Evolutionary conservation across 495 filamentous ascomycete genomes (phyloP).

Genomic region (Cercophora newfieldiana): DNA sequence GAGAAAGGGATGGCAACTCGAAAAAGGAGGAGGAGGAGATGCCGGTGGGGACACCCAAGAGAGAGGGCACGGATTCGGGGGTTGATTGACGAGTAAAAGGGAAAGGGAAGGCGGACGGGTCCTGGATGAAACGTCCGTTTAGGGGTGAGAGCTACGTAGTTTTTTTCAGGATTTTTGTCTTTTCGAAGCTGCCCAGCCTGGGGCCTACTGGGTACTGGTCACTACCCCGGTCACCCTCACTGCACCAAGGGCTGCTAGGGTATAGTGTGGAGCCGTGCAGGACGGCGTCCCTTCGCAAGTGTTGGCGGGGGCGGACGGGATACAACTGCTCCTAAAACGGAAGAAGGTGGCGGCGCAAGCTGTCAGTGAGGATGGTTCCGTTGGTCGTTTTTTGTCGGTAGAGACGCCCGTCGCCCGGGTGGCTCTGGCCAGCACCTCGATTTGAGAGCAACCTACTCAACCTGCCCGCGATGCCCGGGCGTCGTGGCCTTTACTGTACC

Average conservation of each 20-base stretch:
- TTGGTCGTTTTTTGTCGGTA: background rate
- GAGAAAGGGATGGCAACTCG: slow-evolving; percentile 28
- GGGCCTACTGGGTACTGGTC: background rate
- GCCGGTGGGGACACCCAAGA: slow-evolving; percentile 27
- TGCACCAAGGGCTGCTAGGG: slow-evolving; percentile 5
- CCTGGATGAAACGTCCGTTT: slow-evolving; percentile 32
- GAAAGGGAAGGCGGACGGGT: slow-evolving; percentile 21
- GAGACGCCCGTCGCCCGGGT: background rate
- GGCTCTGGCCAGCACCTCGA: background rate
- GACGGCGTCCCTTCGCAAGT: background rate
- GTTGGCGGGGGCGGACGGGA: background rate
- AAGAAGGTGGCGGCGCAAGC: slow-evolving; percentile 4
- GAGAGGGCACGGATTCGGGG: slow-evolving; percentile 20
- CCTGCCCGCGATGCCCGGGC: too few species aligned
- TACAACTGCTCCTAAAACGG: slow-evolving; percentile 1
- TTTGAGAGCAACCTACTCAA: background rate
- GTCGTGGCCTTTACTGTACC: background rate
- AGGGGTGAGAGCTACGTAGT: slow-evolving; percentile 22
- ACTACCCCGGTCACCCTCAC: slow-evolving; percentile 5
- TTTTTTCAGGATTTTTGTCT: slow-evolving; percentile 13
- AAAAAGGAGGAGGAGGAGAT: slow-evolving; percentile 14
- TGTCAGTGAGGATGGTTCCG: slow-evolving; percentile 3
- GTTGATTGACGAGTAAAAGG: slow-evolving; percentile 24
- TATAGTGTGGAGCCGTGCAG: background rate
- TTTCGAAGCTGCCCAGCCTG: background rate